A percentile compares a stretch with the other conserved stretches of the same genome.
Evolutionary conservation across 768 basidiomycete species (phyloP).

Genomic region (Russula virescens): DNA sequence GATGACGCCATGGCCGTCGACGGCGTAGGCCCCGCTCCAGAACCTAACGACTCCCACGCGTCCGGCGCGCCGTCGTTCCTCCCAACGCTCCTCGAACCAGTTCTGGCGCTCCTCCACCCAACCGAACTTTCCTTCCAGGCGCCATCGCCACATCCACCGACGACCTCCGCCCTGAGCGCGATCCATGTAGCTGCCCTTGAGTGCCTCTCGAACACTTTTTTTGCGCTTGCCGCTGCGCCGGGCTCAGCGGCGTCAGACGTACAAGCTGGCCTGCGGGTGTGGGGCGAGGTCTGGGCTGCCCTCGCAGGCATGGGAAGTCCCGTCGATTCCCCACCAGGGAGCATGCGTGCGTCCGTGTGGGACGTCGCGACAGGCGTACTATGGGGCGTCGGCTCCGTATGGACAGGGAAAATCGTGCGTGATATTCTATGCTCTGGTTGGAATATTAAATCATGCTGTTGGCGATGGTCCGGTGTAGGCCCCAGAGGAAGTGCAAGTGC

Average conservation of each 20-base stretch:
- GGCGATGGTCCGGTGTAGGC: conserved; percentile 32
- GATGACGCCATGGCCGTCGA: conserved; percentile 29
- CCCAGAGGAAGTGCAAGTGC: conserved; percentile 55
- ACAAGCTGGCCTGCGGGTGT: conserved; percentile 48
- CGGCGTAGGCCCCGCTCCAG: background rate
- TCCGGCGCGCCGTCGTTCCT: conserved; percentile 41
- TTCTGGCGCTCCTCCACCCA: conserved; percentile 65
- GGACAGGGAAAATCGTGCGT: conserved; percentile 59
- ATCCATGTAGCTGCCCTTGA: conserved; percentile 84
- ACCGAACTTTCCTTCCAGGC: conserved; percentile 76
- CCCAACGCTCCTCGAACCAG: conserved; percentile 58
- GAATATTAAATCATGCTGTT: background rate
- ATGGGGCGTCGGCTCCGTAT: conserved; percentile 81
- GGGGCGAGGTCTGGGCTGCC: conserved; percentile 62
- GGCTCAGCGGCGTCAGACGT: conserved; percentile 40
- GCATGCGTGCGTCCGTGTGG: conserved; percentile 64
- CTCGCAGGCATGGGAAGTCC: conserved; percentile 56
- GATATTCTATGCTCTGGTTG: background rate
- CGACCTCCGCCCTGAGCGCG: conserved; percentile 76
- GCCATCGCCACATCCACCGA: conserved; percentile 78
- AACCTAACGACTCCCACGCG: conserved; percentile 10
- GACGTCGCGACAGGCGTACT: conserved; percentile 73
- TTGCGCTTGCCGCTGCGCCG: conserved; percentile 56
- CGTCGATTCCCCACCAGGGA: conserved; percentile 55
- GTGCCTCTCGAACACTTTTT: conserved; percentile 84